Base-by-base conservation (phyloP, 805 yeast genomes). In the Cyberlindnera euphorbiae region DNA sequence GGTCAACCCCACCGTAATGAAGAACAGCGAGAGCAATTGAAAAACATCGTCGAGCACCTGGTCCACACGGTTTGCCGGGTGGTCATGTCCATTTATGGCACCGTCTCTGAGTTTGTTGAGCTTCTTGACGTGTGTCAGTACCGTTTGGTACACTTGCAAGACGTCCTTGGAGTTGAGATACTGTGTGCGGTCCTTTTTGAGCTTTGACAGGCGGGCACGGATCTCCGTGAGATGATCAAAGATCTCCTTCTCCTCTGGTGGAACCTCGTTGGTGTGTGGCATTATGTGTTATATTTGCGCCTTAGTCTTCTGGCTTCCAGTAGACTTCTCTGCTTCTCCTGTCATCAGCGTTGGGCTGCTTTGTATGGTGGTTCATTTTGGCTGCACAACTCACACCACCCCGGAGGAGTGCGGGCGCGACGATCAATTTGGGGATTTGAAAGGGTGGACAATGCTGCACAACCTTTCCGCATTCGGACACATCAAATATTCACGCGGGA, bases 1-100 rank as follows among this genome's bases (percentile, higher is more conserved):
- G 31, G 83, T 82, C 49, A 87, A 67, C 3, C 99, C 99, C 41
- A 94, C 93, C 2, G 97, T 86, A 53, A 90, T 75, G 59, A 89
- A 86, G 47, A 93, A 82, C 34, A 93, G 68, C 11, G 95, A 82
- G 30, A 90, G 63, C 32, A 93, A 63, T 59, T 90, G 96, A 69
- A 90, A 87, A 16, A 84, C 85, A 52, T 89, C 97, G 58, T 89
- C 97, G 28, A 86, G 67, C 9, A 84, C 70, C 8, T 76, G 66
- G 53, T 89, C 96, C 12, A 84, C 86, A 42, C 67, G 56, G 41
- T 69, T 69, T 7, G 44, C 33, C 18, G 32, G n/a, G 6, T 33
- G 40, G 7, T 42, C 63, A 17, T 53, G 45, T 17, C 48, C 56
- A 8, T 13, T 8, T 10, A 17, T 14, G 4, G 28, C 7, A 1